phyloP scores from a whole-genome alignment of 192 early-diverging fungal species.

The Umbelopsis isabellina region DNA sequence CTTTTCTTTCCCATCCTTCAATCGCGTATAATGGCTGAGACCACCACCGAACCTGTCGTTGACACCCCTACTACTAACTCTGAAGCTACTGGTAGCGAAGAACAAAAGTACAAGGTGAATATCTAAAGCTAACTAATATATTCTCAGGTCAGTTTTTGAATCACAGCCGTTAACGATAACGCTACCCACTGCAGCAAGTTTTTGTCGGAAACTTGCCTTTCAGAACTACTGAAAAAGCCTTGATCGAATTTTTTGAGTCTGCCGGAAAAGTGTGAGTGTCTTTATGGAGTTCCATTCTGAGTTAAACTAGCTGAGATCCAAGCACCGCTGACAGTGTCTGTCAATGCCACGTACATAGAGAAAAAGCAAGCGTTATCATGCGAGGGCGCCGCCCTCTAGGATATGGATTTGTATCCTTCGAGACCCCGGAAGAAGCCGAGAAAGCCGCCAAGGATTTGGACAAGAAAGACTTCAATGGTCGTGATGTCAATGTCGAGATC shows the following conservation, averaged over 20 bases:
- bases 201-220: conserved; percentile 97
- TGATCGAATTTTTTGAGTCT: conserved; percentile 74
- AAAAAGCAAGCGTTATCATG: conserved; percentile 80
- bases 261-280: conserved; percentile 78
- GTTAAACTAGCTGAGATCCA: conserved; percentile 10
- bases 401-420: conserved; percentile 93
- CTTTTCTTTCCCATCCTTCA: conserved; percentile 24
- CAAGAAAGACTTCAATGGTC: conserved; percentile 84
- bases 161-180: neutral
- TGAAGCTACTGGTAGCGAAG: conserved; percentile 20
- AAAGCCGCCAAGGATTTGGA: conserved; percentile 74
- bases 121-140: neutral
- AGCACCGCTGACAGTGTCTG: conserved; percentile 20
- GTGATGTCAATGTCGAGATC: conserved; percentile 88
- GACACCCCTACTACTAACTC: conserved; percentile 11
- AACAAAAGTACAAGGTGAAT: conserved; percentile 8
- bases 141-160: neutral
- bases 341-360: conserved; percentile 40
- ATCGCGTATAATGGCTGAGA: conserved; percentile 18
- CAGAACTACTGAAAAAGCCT: conserved; percentile 78
- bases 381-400: conserved; percentile 84
- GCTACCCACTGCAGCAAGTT: conserved; percentile 52
- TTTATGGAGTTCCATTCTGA: conserved; percentile 7
- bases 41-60: conserved; percentile 17
- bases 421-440: conserved; percentile 66